Conservation (phyloP, 2,329 filamentous ascomycete species). For the Cercospora sp. region DNA sequence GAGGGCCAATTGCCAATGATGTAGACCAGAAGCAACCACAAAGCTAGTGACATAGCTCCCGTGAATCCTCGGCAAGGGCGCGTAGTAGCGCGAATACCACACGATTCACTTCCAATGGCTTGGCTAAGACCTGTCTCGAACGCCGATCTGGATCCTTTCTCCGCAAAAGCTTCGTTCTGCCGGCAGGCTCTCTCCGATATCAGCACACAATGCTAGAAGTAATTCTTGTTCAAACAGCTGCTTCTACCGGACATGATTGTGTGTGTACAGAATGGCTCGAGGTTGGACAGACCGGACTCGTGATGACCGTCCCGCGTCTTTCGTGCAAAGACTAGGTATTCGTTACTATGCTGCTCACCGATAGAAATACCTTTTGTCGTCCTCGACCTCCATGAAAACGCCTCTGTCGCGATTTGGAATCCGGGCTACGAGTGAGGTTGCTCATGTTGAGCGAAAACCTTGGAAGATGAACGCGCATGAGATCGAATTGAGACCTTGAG, state of each 20-base stretch:
- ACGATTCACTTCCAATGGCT: conserved; percentile 5
- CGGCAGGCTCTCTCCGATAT: background rate
- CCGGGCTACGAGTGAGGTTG: background rate
- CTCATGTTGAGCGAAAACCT: background rate
- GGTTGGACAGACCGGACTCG: background rate
- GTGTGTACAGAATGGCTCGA: background rate
- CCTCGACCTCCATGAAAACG: background rate
- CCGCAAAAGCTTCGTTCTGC: conserved; percentile 5
- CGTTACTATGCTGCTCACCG: background rate
- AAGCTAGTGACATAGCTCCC: background rate
- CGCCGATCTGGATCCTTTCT: background rate
- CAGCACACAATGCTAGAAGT: background rate
- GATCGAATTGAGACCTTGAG: background rate
- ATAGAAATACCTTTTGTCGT: background rate
- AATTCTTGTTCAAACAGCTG: background rate
- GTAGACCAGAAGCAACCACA: conserved; percentile 3
- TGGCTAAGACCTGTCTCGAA: background rate
- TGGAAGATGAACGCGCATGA: background rate
- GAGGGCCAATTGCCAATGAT: background rate
- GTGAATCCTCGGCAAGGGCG: background rate
- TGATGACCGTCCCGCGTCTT: background rate
- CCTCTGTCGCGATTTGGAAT: background rate
- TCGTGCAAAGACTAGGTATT: background rate
- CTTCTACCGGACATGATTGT: background rate
- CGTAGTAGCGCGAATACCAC: background rate